phyloP scores from a whole-genome alignment of 257 asterid genomes.

The Solanum microdontum region DNA sequence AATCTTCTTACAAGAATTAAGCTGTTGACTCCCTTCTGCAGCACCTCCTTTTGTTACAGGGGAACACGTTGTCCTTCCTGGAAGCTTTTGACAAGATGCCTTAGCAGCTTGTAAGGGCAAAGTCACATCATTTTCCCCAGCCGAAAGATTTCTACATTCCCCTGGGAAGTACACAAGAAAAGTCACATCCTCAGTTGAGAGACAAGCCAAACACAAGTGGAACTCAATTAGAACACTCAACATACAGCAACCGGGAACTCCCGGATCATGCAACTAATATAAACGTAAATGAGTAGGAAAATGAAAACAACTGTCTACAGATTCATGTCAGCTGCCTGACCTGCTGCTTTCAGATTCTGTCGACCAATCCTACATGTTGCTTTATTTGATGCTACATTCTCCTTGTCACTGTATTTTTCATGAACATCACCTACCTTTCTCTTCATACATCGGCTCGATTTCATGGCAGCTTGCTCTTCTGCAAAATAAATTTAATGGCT shows the following conservation, averaged over 20 bases:
- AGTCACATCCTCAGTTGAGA: background rate
- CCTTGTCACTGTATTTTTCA: conserved; percentile 1
- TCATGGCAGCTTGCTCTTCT: conserved; percentile 3
- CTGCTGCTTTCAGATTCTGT: conserved; percentile 4
- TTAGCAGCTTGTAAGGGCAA: background rate
- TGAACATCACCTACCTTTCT: conserved; percentile 6
- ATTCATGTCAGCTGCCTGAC: conserved; percentile 1
- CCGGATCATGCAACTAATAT: background rate
- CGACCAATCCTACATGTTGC: background rate
- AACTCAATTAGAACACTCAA: background rate
- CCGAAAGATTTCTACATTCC: background rate
- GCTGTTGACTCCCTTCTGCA: conserved; percentile 21
- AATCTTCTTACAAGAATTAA: conserved; percentile 44
- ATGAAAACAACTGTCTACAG: background rate
- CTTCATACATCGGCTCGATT: conserved; percentile 5
- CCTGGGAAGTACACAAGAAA: background rate
- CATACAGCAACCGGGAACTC: background rate
- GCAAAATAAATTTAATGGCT: background rate
- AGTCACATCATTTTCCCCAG: background rate
- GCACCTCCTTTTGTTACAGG: conserved; percentile 12
- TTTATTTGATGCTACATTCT: background rate
- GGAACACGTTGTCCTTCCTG: conserved; percentile 2
- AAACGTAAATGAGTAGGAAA: background rate
- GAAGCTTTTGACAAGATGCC: background rate
- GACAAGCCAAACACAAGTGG: background rate